Percentiles rank a stretch among this genome's conserved stretches.
phyloP scores from a whole-genome alignment of 331 rosid genomes.

The Spiraea crenata region DNA sequence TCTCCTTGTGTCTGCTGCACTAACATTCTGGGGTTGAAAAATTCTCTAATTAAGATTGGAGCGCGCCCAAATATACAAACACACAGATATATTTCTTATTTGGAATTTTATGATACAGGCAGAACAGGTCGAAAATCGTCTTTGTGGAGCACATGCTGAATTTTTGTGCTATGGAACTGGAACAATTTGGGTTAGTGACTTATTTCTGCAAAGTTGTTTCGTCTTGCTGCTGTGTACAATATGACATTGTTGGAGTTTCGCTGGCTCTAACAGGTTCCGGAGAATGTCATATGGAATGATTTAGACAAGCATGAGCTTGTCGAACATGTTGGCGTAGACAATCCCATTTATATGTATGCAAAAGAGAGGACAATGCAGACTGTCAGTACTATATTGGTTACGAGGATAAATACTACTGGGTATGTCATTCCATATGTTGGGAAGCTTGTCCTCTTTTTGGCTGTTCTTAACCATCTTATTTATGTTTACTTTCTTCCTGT shows the following conservation, averaged over 20 bases:
- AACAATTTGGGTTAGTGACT: slow-evolving; percentile 65
- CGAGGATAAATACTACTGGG: slow-evolving; percentile 58
- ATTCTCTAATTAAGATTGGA: slow-evolving; percentile 1
- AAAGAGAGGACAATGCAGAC: slow-evolving; percentile 57
- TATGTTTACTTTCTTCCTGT: slow-evolving; percentile 21
- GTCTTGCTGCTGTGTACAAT: not conserved
- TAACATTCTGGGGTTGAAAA: slow-evolving; percentile 17
- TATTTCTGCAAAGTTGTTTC: not conserved
- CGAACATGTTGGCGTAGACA: slow-evolving; percentile 37
- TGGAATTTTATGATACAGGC: slow-evolving; percentile 43
- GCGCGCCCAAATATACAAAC: not conserved
- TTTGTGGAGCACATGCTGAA: slow-evolving; percentile 67
- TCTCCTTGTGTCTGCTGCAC: slow-evolving; percentile 22
- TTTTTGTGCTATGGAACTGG: slow-evolving; percentile 67
- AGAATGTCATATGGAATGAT: slow-evolving; percentile 55
- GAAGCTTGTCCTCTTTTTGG: slow-evolving; percentile 15
- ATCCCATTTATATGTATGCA: slow-evolving; percentile 41
- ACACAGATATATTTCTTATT: not conserved
- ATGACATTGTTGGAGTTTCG: slow-evolving; percentile 12
- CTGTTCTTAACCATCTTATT: slow-evolving; percentile 4
- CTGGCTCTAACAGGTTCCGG: slow-evolving; percentile 49
- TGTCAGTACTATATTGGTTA: slow-evolving; percentile 46
- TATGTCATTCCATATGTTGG: slow-evolving; percentile 30
- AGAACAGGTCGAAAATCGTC: slow-evolving; percentile 48
- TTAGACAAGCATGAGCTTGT: slow-evolving; percentile 39